Evolutionary conservation across 202 grass and related monocot species (phyloP).

Genomic region (Schoenoplectus tabernaemontani): DNA sequence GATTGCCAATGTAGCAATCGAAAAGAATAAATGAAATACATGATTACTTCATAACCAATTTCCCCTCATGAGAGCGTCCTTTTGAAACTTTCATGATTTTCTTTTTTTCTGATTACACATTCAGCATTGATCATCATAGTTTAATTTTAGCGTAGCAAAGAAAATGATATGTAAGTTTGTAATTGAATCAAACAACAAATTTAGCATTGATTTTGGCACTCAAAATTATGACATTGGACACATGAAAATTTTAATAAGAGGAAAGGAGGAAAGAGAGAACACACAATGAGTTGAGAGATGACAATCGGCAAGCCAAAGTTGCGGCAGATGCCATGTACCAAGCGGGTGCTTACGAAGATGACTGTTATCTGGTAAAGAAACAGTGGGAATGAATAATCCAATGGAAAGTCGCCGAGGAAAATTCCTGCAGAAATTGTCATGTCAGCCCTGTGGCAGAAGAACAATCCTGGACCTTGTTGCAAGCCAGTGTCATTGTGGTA

Average conservation of each 20-base stretch:
- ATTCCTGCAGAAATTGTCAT: slow-evolving; percentile 53
- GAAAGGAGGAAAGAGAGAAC: not conserved
- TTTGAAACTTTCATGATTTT: not conserved
- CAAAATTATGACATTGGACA: not conserved
- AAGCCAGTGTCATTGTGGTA: not conserved
- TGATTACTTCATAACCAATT: not conserved
- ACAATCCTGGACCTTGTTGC: not conserved
- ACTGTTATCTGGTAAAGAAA: slow-evolving; percentile 55
- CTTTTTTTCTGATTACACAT: not conserved
- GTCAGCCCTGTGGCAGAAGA: slow-evolving; percentile 42
- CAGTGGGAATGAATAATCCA: slow-evolving; percentile 68
- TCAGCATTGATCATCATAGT: not conserved
- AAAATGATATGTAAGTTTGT: not conserved
- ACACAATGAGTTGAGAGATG: slow-evolving; percentile 79
- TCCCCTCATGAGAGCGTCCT: not conserved
- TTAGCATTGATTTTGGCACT: not conserved
- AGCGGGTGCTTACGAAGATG: slow-evolving; percentile 39
- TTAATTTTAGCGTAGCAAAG: not conserved
- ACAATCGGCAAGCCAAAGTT: slow-evolving; percentile 37
- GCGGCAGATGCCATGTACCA: slow-evolving; percentile 31
- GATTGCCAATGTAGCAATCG: not conserved
- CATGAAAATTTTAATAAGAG: not conserved
- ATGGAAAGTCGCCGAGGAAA: slow-evolving; percentile 63
- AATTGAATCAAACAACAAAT: not conserved
- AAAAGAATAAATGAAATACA: not conserved